A percentile compares a stretch with the other conserved stretches of the same genome.
Evolutionary conservation across 192 early-diverging fungal genomes (phyloP).

Genomic region (Dissophora globulifera): DNA sequence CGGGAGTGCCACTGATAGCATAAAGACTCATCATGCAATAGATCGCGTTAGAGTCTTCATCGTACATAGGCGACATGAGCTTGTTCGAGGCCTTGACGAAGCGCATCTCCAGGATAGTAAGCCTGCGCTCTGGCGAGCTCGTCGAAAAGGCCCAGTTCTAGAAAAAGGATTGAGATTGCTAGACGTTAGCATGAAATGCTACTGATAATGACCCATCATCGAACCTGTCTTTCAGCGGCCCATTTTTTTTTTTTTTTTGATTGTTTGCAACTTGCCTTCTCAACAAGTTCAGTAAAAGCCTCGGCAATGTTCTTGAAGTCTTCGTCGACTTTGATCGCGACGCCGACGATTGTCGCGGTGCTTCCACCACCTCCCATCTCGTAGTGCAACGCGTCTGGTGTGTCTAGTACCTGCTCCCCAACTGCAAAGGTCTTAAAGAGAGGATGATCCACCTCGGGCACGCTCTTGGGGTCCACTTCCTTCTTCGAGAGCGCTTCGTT

Average conservation of each 20-base stretch:
- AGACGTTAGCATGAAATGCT: background rate
- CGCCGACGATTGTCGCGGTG: constrained; percentile 5
- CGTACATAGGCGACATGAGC: constrained; percentile 38
- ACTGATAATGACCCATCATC: too few species aligned
- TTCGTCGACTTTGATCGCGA: constrained; percentile 24
- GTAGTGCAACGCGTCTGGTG: constrained; percentile 35
- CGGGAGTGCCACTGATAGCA: constrained; percentile 19
- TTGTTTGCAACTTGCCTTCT: constrained; percentile 8
- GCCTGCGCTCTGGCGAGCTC: constrained; percentile 15
- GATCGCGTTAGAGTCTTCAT: constrained; percentile 31
- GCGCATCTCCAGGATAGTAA: constrained; percentile 23
- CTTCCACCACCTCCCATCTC: constrained; percentile 18
- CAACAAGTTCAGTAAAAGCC: constrained; percentile 16
- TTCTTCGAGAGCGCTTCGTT: constrained; percentile 6
- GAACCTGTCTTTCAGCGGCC: too few species aligned
- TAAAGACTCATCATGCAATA: constrained; percentile 37
- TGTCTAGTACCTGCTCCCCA: constrained; percentile 11
- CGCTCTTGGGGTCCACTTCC: background rate
- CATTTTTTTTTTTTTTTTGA: too few species aligned
- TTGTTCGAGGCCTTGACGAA: constrained; percentile 42
- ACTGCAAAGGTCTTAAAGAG: constrained; percentile 18
- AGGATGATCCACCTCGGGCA: constrained; percentile 29
- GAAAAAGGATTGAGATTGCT: background rate
- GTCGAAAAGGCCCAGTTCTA: constrained; percentile 40
- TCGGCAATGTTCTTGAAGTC: constrained; percentile 26